These are phyloP conservation scores for Tuber melanosporum DNA, from an alignment of 495 filamentous ascomycete genomes.

Conservation along the genomic window DNA sequence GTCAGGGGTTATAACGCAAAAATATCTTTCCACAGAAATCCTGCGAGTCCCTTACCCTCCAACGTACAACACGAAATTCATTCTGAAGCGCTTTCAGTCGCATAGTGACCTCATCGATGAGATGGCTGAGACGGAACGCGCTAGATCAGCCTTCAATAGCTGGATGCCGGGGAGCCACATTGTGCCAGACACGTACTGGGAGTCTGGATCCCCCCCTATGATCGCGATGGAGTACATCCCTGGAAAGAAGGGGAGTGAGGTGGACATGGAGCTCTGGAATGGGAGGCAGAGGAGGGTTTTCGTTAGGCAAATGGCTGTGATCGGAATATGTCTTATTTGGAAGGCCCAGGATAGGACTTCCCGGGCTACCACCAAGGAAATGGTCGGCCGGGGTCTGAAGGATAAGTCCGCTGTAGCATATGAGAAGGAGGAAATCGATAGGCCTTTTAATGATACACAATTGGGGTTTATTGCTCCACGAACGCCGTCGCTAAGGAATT, in stretches of 20 bases:
- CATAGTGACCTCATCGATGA: neutral
- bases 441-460: neutral
- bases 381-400: neutral
- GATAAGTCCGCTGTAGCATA: neutral
- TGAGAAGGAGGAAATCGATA: neutral
- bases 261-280: neutral
- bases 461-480: neutral
- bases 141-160: neutral
- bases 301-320: neutral
- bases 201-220: neutral
- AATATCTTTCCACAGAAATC: neutral
- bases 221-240: neutral
- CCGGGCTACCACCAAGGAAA: neutral
- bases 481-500: neutral
- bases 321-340: neutral
- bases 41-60: neutral
- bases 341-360: neutral
- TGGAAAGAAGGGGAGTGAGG: neutral
- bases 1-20: neutral
- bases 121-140: neutral
- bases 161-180: neutral
- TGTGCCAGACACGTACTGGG: neutral
- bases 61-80: neutral
- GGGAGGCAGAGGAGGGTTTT: neutral
- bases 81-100: neutral